Conservation (phyloP, 495 filamentous ascomycete species). For the Pseudotulostoma volvatum region DNA sequence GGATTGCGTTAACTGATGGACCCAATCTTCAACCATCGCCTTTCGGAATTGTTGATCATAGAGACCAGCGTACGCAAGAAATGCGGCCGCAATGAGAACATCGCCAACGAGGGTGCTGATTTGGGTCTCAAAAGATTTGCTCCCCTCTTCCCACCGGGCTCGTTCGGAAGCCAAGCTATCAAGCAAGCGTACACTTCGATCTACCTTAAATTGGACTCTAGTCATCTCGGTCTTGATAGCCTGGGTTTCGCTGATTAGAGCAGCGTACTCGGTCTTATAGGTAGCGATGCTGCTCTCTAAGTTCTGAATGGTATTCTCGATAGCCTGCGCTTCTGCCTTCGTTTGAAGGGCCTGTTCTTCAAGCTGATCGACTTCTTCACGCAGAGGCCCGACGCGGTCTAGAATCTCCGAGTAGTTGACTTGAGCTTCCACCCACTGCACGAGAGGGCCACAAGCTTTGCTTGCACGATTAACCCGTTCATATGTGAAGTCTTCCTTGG, state of each 20-base stretch:
- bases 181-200: constrained; percentile 83
- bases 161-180: constrained; percentile 91
- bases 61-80: constrained; percentile 93
- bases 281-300: constrained; percentile 82
- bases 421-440: constrained; percentile 95
- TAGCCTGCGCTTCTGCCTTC: constrained; percentile 82
- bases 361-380: constrained; percentile 75
- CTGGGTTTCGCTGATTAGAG: constrained; percentile 91
- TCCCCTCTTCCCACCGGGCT: constrained; percentile 84
- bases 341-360: constrained; percentile 84
- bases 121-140: constrained; percentile 94
- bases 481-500: constrained; percentile 86
- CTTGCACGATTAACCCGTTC: constrained; percentile 89
- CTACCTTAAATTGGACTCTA: constrained; percentile 91
- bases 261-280: constrained; percentile 96
- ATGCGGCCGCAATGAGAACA: constrained; percentile 84
- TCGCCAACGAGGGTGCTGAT: constrained; percentile 94
- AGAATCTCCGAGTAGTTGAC: constrained; percentile 95
- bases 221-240: constrained; percentile 95
- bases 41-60: constrained; percentile 98
- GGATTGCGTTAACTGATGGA: constrained; percentile 75
- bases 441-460: constrained; percentile 91
- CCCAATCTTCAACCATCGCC: constrained; percentile 93
- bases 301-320: constrained; percentile 66
- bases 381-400: constrained; percentile 82